These are phyloP conservation scores for Neopestalotiopsis rosae DNA, from an alignment of 2,329 filamentous ascomycete genomes.

Conservation along the genomic window DNA sequence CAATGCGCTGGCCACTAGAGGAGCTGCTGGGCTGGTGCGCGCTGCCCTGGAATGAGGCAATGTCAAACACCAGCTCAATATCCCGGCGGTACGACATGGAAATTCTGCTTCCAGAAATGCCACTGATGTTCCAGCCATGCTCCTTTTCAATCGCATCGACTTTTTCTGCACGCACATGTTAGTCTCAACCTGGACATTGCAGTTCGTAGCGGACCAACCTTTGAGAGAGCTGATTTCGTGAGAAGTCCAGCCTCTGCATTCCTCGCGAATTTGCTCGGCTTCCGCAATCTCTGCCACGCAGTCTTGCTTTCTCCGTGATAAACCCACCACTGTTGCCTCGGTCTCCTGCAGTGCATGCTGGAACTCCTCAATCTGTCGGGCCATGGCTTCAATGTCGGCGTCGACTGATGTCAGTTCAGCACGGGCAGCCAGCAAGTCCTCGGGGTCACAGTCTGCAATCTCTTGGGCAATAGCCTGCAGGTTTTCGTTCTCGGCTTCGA, in stretches of 20 bases:
- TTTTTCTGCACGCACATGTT: slow-evolving; percentile 56
- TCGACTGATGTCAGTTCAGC: slow-evolving; percentile 69
- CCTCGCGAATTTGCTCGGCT: slow-evolving; percentile 83
- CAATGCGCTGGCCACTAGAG: slow-evolving; percentile 59
- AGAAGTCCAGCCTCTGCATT: slow-evolving; percentile 87
- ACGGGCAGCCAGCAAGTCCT: slow-evolving; percentile 77
- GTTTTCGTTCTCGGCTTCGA: slow-evolving; percentile 69
- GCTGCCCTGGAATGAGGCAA: slow-evolving; percentile 60
- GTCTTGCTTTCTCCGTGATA: slow-evolving; percentile 70
- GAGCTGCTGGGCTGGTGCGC: slow-evolving; percentile 27
- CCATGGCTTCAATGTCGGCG: slow-evolving; percentile 72
- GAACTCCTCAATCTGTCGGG: slow-evolving; percentile 68
- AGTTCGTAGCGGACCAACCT: slow-evolving; percentile 54
- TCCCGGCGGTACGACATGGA: slow-evolving; percentile 77
- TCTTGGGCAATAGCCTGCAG: slow-evolving; percentile 76
- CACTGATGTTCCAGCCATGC: slow-evolving; percentile 75
- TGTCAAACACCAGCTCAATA: slow-evolving; percentile 76
- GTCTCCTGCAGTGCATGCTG: slow-evolving; percentile 71
- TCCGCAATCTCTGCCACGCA: slow-evolving; percentile 78
- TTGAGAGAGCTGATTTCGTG: slow-evolving; percentile 82
- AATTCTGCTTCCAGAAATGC: slow-evolving; percentile 65
- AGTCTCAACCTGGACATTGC: slow-evolving; percentile 32
- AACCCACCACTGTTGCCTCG: slow-evolving; percentile 65
- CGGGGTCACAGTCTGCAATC: slow-evolving; percentile 79
- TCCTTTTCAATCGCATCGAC: slow-evolving; percentile 69